These are phyloP conservation scores for Papiliotrema nemorosa DNA, from an alignment of 1,284 basidiomycete species.

Conservation along the genomic window DNA sequence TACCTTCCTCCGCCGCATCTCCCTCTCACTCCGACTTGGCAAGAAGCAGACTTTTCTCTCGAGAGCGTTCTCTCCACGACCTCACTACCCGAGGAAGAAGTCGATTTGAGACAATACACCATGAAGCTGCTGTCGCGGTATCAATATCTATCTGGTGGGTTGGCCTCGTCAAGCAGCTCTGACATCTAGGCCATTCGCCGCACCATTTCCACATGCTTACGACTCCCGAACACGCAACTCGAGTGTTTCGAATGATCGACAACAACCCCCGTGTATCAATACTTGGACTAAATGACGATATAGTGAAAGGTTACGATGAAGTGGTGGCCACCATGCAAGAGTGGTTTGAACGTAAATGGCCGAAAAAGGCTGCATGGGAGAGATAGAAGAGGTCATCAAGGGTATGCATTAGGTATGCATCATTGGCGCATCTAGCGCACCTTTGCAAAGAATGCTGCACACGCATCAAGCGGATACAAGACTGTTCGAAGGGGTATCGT, in stretches of 20 bases:
- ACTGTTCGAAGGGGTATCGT: no score
- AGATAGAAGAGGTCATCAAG: no score
- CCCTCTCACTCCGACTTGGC: constrained; percentile 51
- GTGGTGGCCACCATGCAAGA: constrained; percentile 26
- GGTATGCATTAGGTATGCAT: no score
- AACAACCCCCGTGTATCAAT: constrained; percentile 25
- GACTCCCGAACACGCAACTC: constrained; percentile 22
- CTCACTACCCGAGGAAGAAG: constrained; percentile 29
- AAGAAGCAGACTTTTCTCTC: constrained; percentile 51
- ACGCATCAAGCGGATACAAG: no score
- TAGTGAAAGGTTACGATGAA: constrained; percentile 32
- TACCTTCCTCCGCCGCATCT: constrained; percentile 47
- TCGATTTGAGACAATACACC: constrained; percentile 49
- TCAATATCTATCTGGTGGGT: constrained; percentile 45
- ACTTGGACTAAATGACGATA: constrained; percentile 46
- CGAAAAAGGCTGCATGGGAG: constrained; percentile 41
- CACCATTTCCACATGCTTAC: constrained; percentile 44
- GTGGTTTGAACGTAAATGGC: constrained; percentile 44
- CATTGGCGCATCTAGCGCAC: no score
- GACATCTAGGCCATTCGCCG: constrained; percentile 16
- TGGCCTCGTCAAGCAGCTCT: not conserved
- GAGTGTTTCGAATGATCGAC: constrained; percentile 31
- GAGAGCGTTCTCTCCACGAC: constrained; percentile 43
- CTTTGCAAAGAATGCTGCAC: no score
- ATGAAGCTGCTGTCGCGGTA: constrained; percentile 53